Evolutionary conservation across 1,284 basidiomycete species (phyloP).

Genomic region (Sporisorium graminicola): DNA sequence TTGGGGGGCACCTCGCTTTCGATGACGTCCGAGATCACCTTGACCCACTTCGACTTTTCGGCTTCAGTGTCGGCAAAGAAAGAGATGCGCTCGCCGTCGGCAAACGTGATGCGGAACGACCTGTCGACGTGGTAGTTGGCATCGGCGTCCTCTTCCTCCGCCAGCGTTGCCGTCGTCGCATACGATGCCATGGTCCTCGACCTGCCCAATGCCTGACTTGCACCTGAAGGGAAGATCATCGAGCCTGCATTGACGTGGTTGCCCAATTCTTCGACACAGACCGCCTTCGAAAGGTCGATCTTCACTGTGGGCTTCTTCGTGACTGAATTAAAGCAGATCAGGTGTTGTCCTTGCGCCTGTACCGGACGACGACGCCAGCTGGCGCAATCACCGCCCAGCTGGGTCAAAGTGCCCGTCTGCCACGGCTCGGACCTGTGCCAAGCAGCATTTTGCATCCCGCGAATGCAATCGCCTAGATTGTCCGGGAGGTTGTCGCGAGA

Average conservation of each 20-base stretch:
- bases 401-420: conserved; percentile 87
- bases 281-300: conserved; percentile 89
- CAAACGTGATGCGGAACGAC: conserved; percentile 87
- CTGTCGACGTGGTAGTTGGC: conserved; percentile 78
- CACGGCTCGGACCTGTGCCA: conserved; percentile 90
- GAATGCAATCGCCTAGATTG: conserved; percentile 89
- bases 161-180: conserved; percentile 33
- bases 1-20: conserved; percentile 52
- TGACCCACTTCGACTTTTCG: conserved; percentile 87
- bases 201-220: conserved; percentile 37
- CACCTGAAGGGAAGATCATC: conserved; percentile 33
- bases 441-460: conserved; percentile 86
- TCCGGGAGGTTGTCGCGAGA: conserved; percentile 83
- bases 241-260: conserved; percentile 69
- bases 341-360: conserved; percentile 84
- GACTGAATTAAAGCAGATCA: conserved; percentile 93
- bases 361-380: conserved; percentile 90
- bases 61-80: conserved; percentile 93
- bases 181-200: conserved; percentile 38
- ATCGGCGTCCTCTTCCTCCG: conserved; percentile 75
- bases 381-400: conserved; percentile 90
- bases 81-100: conserved; percentile 81
- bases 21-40: conserved; percentile 61
- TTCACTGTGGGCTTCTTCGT: conserved; percentile 90
- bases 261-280: conserved; percentile 81